These are phyloP conservation scores for Exsudoporus floridanus DNA, from an alignment of 1,284 basidiomycete genomes.

Conservation along the genomic window DNA sequence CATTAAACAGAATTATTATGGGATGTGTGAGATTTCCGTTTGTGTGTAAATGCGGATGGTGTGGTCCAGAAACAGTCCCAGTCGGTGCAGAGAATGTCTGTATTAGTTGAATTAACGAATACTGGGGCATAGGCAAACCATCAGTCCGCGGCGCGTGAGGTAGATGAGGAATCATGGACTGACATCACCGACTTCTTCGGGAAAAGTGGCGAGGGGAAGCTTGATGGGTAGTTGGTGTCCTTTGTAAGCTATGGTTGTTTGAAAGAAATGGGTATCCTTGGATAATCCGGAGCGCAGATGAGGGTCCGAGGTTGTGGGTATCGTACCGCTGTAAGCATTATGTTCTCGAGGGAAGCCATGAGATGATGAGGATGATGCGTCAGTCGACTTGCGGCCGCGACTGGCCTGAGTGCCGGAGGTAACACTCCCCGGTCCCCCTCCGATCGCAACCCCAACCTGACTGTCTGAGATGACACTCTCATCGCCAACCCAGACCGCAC, in stretches of 20 bases:
- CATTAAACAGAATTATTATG: constrained; percentile 93
- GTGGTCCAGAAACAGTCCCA: constrained; percentile 67
- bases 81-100: constrained; percentile 80
- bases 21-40: constrained; percentile 90
- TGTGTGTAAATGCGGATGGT: constrained; percentile 90
- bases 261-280: constrained; percentile 92
- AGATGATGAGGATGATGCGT: constrained; percentile 69
- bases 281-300: constrained; percentile 51
- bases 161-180: constrained; percentile 32
- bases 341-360: constrained; percentile 28
- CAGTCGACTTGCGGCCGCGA: constrained; percentile 65
- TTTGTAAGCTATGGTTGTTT: constrained; percentile 81
- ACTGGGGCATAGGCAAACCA: constrained; percentile 48
- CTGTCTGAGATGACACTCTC: constrained; percentile 53
- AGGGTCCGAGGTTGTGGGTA: constrained; percentile 44
- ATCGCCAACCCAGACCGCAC: constrained; percentile 77
- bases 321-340: constrained; percentile 28
- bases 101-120: constrained; percentile 89
- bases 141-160: constrained; percentile 11
- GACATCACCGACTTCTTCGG: constrained; percentile 95
- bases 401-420: constrained; percentile 39
- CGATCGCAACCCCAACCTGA: constrained; percentile 31
- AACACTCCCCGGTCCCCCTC: constrained; percentile 42
- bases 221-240: constrained; percentile 81
- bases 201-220: constrained; percentile 81